Evolutionary conservation across 139 green algal genomes (phyloP).

Genomic region (Tetradesmus obliquus): DNA sequence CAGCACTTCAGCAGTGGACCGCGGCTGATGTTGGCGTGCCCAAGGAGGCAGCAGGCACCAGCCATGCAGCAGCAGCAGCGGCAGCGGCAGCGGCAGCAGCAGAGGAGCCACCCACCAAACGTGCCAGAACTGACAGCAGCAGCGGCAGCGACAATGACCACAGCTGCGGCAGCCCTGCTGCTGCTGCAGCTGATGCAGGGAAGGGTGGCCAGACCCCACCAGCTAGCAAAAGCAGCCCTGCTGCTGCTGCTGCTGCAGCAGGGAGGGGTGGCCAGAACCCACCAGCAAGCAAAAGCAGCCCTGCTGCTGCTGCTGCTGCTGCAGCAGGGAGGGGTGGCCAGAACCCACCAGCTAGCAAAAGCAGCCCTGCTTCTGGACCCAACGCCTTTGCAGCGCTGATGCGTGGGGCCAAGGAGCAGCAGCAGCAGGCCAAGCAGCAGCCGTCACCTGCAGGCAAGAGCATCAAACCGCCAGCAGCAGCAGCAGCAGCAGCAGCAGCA

Average conservation of each 20-base stretch:
- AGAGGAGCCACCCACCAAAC: not conserved
- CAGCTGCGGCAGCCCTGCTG: not conserved
- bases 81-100: not conserved
- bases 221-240: not conserved
- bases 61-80: constrained; percentile 3
- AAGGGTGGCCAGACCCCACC: not conserved
- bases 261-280: not conserved
- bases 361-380: not conserved
- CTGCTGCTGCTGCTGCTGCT: constrained; percentile 37
- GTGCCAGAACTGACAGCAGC: not conserved
- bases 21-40: not conserved
- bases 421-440: not conserved
- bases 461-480: not conserved
- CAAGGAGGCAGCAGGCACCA: not conserved
- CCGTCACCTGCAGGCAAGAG: not conserved
- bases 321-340: constrained; percentile 26
- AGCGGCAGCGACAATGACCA: not conserved
- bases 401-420: constrained; percentile 18
- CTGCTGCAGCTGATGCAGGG: not conserved
- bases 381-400: constrained; percentile 32
- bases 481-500: not conserved
- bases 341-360: no score
- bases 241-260: constrained; percentile 41
- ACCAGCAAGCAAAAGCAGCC: no score
- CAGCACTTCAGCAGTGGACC: constrained; percentile 40